Evolutionary conservation across 768 basidiomycete genomes (phyloP), one percentile per base, ranked within the genome.

Genomic region (Imleria badia): DNA sequence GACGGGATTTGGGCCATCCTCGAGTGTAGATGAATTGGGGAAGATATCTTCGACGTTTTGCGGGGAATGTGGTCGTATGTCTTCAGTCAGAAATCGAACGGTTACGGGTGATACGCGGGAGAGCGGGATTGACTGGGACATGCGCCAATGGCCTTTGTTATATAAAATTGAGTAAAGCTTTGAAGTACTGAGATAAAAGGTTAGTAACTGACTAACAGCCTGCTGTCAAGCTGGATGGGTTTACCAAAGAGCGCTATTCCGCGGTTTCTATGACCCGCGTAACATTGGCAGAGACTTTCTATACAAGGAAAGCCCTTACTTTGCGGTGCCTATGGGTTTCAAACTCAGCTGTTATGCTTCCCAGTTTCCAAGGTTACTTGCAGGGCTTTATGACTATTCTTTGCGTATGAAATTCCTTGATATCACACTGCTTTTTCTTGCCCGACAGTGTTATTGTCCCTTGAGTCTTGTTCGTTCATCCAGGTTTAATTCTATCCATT

Each of bases 1-100:
- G 52, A 64, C 41, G 2, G 60, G 61, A 39, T 68, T 58, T 20
- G 64, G 69, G 26, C 63, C 55, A 19, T 61, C 64, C 48, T 79
- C 78, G 45, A 75, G 68, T 1, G 75, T 62, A 4, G 65, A 44
- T 2, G 73, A 57, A 31, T 66, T 70, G 5, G 73, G 70, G 57
- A 80, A 81, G 10, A 75, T 53, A 11, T 78, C 76, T 40, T 72
- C 67, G 34, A 72, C 52, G 47, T 73, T 71, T 33, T 66, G 68
- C 3, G 75, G 72, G 5, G 76, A 67, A 14, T 63, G 63, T 7
- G 56, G 26, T 7, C 56, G 65, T 1, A 61, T 47, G 19, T 80
- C 77, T 66, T 83, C 81, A 2, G 74, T 78, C 23, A 79, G 68
- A 60, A 82, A 78, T 38, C 67, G 69, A 45, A 72, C 54, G 9